A percentile compares a stretch with the other conserved stretches of the same genome.
Conservation (phyloP, 805 yeast species). For the Metschnikowia corniflorae region DNA sequence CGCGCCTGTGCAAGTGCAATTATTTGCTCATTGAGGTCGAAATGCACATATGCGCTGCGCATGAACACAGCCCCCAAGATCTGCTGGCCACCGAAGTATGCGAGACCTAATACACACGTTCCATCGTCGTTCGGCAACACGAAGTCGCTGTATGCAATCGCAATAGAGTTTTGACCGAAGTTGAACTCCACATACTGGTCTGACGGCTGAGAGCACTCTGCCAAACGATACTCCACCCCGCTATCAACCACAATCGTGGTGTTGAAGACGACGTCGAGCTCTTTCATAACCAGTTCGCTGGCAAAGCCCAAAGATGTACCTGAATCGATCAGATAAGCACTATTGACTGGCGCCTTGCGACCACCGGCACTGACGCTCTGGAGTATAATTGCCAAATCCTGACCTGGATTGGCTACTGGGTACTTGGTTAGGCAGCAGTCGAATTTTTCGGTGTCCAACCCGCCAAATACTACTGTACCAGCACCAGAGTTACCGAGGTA, state of each 20-base stretch:
- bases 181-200: constrained; percentile 13
- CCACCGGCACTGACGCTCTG: constrained; percentile 6
- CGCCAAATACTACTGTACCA: constrained; percentile 41
- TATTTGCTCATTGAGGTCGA: constrained; percentile 15
- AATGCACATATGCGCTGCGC: constrained; percentile 19
- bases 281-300: constrained; percentile 3
- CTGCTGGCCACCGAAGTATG: constrained; percentile 6
- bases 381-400: constrained; percentile 8
- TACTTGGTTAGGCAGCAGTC: constrained; percentile 12
- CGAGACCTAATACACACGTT: constrained; percentile 14
- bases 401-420: constrained; percentile 2
- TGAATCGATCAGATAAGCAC: constrained; percentile 13
- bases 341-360: neutral
- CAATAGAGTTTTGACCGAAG: constrained; percentile 12
- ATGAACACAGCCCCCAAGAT: constrained; percentile 18
- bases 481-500: constrained; percentile 41
- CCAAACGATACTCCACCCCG: constrained; percentile 9
- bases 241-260: constrained; percentile 7
- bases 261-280: constrained; percentile 10
- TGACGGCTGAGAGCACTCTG: constrained; percentile 15
- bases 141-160: constrained; percentile 9
- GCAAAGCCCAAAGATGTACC: constrained; percentile 15
- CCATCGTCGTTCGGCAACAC: constrained; percentile 11
- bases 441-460: constrained; percentile 40
- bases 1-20: constrained; percentile 16